These are phyloP conservation scores for Albatrellus sp. DNA, from an alignment of 1,284 basidiomycete genomes.

Conservation along the genomic window DNA sequence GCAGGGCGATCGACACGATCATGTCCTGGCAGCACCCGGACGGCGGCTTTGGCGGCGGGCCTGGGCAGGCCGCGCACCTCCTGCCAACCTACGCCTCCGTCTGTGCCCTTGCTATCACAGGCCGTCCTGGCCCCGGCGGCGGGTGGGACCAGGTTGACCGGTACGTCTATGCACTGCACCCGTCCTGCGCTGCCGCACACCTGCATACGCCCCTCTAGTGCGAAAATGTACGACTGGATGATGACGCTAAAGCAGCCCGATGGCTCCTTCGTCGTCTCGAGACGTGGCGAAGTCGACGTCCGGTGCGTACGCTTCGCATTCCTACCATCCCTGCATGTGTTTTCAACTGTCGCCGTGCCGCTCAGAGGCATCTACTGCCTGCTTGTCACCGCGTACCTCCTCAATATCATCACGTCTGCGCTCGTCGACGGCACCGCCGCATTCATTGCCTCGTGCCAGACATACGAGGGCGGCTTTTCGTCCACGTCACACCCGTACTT, in stretches of 20 bases:
- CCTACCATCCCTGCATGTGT: neutral
- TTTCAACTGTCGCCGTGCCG: slow-evolving; percentile 1
- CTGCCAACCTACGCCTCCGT: slow-evolving; percentile 88
- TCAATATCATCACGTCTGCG: slow-evolving; percentile 81
- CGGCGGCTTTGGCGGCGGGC: slow-evolving; percentile 89
- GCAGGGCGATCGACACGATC: slow-evolving; percentile 67
- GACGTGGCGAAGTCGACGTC: slow-evolving; percentile 88
- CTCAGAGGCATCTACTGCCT: slow-evolving; percentile 68
- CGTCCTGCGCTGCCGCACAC: neutral
- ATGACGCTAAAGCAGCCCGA: slow-evolving; percentile 89
- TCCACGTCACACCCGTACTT: slow-evolving; percentile 69
- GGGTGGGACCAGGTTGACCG: slow-evolving; percentile 81
- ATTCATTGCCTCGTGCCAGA: slow-evolving; percentile 80
- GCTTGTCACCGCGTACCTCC: slow-evolving; percentile 54
- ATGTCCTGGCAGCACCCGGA: slow-evolving; percentile 66
- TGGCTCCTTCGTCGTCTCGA: slow-evolving; percentile 87
- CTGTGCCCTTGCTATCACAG: slow-evolving; percentile 74
- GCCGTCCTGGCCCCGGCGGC: slow-evolving; percentile 57
- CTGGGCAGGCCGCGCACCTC: slow-evolving; percentile 80
- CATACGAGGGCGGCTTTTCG: slow-evolving; percentile 95
- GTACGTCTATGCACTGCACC: slow-evolving; percentile 22
- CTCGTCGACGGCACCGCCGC: slow-evolving; percentile 57
- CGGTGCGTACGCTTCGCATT: slow-evolving; percentile 34
- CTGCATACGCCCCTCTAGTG: slow-evolving; percentile 23
- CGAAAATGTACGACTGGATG: slow-evolving; percentile 80